These are phyloP conservation scores for Sphaceloma murrayae DNA, from an alignment of 2,329 filamentous ascomycete genomes.

Conservation along the genomic window DNA sequence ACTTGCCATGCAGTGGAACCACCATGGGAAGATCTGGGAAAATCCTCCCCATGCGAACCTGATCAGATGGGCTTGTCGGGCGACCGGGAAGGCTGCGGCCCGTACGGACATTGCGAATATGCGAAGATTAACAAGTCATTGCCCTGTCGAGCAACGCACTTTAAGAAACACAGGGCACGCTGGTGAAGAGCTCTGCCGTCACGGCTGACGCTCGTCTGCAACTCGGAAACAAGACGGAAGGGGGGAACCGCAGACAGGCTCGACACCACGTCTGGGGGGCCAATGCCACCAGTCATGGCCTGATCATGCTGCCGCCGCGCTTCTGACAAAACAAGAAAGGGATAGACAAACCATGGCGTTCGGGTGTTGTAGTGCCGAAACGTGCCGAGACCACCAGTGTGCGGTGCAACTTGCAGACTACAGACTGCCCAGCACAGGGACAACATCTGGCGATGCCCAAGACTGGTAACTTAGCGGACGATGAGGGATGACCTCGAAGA, in stretches of 20 bases:
- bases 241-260: neutral
- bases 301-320: too few relatives aligned
- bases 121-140: too few relatives aligned
- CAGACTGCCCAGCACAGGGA: too few relatives aligned
- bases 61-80: neutral
- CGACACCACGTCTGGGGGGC: too few relatives aligned
- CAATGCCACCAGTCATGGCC: conserved; percentile 9
- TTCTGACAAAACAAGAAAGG: neutral
- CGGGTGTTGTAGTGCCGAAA: conserved; percentile 10
- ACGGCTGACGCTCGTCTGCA: neutral
- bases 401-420: too few relatives aligned
- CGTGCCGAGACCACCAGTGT: neutral
- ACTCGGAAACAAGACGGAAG: conserved; percentile 12
- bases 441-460: conserved; percentile 11
- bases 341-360: neutral
- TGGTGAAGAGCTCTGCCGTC: neutral
- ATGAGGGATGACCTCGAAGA: conserved; percentile 3
- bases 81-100: neutral
- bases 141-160: too few relatives aligned
- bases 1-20: neutral
- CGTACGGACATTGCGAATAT: neutral
- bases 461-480: too few relatives aligned
- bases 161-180: too few relatives aligned
- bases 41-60: neutral
- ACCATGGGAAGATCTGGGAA: neutral